Percentiles rank a stretch among this genome's conserved stretches.
These are phyloP conservation scores for Kwoniella shivajii DNA, from an alignment of 1,284 basidiomycete species.

Conservation along the genomic window DNA sequence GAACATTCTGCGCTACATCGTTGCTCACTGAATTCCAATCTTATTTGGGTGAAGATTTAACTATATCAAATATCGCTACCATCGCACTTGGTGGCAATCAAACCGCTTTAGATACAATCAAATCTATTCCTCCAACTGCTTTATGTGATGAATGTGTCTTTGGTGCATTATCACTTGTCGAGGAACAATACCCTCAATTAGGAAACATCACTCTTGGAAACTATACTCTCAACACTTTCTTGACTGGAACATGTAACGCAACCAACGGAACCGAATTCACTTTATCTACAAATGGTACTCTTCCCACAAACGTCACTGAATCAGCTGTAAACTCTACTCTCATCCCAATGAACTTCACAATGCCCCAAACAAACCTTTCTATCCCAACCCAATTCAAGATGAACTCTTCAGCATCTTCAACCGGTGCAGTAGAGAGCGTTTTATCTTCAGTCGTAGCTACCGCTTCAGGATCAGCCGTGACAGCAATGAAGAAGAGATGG, in stretches of 20 bases:
- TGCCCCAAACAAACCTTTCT: slow-evolving; percentile 5
- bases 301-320: slow-evolving; percentile 41
- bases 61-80: slow-evolving; percentile 35
- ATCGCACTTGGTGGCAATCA: slow-evolving; percentile 36
- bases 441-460: not conserved
- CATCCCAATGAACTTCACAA: slow-evolving; percentile 32
- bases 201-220: slow-evolving; percentile 29
- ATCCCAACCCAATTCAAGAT: slow-evolving; percentile 22
- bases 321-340: slow-evolving; percentile 43
- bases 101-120: slow-evolving; percentile 26
- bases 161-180: slow-evolving; percentile 43
- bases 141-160: slow-evolving; percentile 52
- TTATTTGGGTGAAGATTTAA: slow-evolving; percentile 45
- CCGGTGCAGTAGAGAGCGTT: not conserved
- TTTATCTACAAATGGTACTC: slow-evolving; percentile 34
- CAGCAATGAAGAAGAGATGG: slow-evolving; percentile 31
- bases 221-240: slow-evolving; percentile 32
- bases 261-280: slow-evolving; percentile 10
- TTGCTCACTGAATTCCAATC: slow-evolving; percentile 39
- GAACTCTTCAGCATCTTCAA: not conserved
- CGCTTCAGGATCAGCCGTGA: slow-evolving; percentile 6
- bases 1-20: slow-evolving; percentile 47
- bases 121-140: slow-evolving; percentile 28
- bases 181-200: slow-evolving; percentile 39
- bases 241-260: slow-evolving; percentile 33